These are phyloP conservation scores for Penicillium atrosanguineum DNA, from an alignment of 495 filamentous ascomycete species.

Conservation along the genomic window DNA sequence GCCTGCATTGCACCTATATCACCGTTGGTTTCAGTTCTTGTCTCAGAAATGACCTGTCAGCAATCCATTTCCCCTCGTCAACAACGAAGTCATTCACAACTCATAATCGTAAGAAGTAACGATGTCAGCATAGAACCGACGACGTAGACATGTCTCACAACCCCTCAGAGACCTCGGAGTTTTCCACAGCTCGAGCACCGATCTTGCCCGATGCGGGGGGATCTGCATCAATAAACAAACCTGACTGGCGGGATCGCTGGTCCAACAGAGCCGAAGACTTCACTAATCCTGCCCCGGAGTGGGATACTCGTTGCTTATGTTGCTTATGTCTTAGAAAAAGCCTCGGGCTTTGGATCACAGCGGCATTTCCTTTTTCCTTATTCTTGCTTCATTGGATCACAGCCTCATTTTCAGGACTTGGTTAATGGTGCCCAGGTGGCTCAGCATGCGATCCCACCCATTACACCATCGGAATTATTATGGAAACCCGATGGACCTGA, in stretches of 20 bases:
- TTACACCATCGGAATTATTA: background rate
- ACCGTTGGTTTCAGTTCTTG: too few species aligned
- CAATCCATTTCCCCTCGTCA: background rate
- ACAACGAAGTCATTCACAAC: background rate
- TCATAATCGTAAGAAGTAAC: background rate
- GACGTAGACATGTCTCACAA: conserved; percentile 13
- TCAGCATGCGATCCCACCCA: background rate
- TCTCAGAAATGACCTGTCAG: background rate
- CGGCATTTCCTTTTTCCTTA: background rate
- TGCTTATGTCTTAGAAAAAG: conserved; percentile 2
- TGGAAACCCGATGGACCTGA: background rate
- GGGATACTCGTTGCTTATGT: background rate
- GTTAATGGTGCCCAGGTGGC: background rate
- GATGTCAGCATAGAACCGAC: background rate
- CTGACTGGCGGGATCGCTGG: background rate
- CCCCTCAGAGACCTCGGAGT: conserved; percentile 6
- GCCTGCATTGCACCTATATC: too few species aligned
- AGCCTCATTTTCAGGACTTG: background rate
- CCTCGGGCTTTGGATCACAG: background rate
- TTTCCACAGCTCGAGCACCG: conserved; percentile 2
- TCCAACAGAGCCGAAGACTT: background rate
- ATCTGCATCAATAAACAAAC: conserved; percentile 10
- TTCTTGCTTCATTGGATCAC: background rate
- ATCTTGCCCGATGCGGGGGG: conserved; percentile 11
- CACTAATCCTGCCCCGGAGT: background rate